Percentiles rank a stretch among this genome's conserved stretches.
Evolutionary conservation across 306 rosid species (phyloP).

Genomic region (Cucumis cinereus): DNA sequence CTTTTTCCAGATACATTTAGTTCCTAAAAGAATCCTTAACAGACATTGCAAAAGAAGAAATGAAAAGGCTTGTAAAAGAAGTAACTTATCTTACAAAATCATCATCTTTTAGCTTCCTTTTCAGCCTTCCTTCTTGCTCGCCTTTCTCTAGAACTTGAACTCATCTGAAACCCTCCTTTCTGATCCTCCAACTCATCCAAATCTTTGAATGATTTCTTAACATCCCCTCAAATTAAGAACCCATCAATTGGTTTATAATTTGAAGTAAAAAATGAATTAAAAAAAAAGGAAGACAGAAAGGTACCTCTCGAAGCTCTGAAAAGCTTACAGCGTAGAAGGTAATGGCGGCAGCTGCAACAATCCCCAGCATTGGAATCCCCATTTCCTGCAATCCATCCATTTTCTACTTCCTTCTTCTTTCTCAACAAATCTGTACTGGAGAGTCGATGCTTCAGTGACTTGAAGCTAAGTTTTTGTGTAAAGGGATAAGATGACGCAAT

Average conservation of each 20-base stretch:
- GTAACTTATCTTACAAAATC: not conserved
- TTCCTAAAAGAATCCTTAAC: too few relatives aligned
- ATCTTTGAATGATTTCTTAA: constrained; percentile 13
- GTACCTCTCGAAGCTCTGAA: constrained; percentile 11
- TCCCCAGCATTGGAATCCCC: constrained; percentile 4
- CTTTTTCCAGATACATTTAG: not conserved
- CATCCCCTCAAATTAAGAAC: not conserved
- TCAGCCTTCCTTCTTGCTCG: constrained; percentile 14
- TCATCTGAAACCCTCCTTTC: constrained; percentile 7
- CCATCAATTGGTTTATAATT: not conserved
- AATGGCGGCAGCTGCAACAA: constrained; percentile 7
- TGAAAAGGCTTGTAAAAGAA: not conserved
- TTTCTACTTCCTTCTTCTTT: not conserved
- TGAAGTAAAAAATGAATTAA: not conserved
- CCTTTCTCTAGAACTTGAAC: constrained; percentile 8
- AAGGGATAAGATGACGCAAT: too few relatives aligned
- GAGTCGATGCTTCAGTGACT: not conserved
- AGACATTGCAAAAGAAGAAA: not conserved
- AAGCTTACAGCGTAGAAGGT: constrained; percentile 15
- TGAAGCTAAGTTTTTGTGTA: too few relatives aligned
- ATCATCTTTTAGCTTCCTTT: not conserved
- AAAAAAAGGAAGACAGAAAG: not conserved
- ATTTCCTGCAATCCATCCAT: constrained; percentile 10
- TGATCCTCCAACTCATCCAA: constrained; percentile 9
- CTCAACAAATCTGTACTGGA: not conserved